Evolutionary conservation across 75 land plant species (phyloP), one percentile per base, ranked within the genome.

Genomic region (Picea glauca): DNA sequence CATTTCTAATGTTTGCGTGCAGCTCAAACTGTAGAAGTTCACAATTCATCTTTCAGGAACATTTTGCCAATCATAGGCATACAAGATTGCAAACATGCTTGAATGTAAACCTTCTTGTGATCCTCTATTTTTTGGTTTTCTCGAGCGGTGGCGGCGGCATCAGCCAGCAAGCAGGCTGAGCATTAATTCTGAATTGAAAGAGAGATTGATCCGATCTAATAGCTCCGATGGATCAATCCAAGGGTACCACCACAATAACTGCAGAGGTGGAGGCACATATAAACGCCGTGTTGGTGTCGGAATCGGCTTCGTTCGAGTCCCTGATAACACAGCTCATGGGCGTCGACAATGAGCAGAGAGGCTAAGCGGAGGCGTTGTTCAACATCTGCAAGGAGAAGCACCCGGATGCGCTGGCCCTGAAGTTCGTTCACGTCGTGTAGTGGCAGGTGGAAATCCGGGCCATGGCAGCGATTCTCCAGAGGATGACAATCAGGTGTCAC

Each of bases 321-420:
- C 91, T 95, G 14, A 79, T 93, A 72, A 83, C 87, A 3, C 93
- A 89, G 59, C 93, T 95, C 23, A 91, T 93, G 96, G 88, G 93
- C 74, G 65, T 93, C 13, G 81, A 84, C 75, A 94, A 94, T 86
- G 93, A 92, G 77, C 88, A 87, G 78, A 91, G 98, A 0, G 88
- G 93, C 21, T 88, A 87, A 62, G 96, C 98, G 33, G 98, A 93
- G 81, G 50, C 85, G 58, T 81, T 96, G 50, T 96, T 87, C 84
- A 93, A 96, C 72, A 78, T 83, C 58, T 87, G 91, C 86, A 92
- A 26, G 26, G 26, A 26, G 26, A 26, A 26, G 26, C 26, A 26
- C 26, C 0, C 26, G 26, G 26, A 26, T 26, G 26, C 26, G 26
- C 26, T 26, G 26, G 26, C 26, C 26, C 26, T 26, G 26, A 26